Evolutionary conservation across 345 rosid species (phyloP).

Genomic region (Euphorbia peplus): DNA sequence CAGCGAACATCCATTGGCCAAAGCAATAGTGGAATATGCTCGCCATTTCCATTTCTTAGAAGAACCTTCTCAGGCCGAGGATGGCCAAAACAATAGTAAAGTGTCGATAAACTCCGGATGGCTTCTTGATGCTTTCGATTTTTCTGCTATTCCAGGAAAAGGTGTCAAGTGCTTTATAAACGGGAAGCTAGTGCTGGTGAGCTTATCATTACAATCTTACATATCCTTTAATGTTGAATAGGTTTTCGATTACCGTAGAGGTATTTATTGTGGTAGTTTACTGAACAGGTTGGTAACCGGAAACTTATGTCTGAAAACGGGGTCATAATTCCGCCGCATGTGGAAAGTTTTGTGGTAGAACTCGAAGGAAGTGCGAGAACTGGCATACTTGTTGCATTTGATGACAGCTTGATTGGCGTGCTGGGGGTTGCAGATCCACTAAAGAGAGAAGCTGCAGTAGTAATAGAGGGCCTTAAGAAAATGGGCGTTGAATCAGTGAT

Average conservation of each 20-base stretch:
- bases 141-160: conserved; percentile 86
- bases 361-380: conserved; percentile 90
- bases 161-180: conserved; percentile 74
- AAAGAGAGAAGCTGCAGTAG: conserved; percentile 92
- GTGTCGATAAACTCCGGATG: conserved; percentile 51
- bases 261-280: conserved; percentile 9
- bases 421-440: conserved; percentile 89
- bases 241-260: background rate
- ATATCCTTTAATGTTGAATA: background rate
- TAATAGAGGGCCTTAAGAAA: conserved; percentile 81
- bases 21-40: conserved; percentile 82
- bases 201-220: conserved; percentile 10
- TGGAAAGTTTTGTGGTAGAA: conserved; percentile 67
- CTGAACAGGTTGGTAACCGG: conserved; percentile 83
- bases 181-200: conserved; percentile 63
- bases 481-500: conserved; percentile 90
- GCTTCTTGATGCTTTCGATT: conserved; percentile 65
- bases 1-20: conserved; percentile 97
- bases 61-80: conserved; percentile 40
- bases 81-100: conserved; percentile 36
- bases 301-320: conserved; percentile 73
- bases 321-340: conserved; percentile 49
- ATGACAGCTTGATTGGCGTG: conserved; percentile 56
- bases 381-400: conserved; percentile 68
- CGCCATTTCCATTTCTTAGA: conserved; percentile 92